Base-by-base conservation (phyloP, 2,329 filamentous ascomycete species). In the Metarhizium rileyi region DNA sequence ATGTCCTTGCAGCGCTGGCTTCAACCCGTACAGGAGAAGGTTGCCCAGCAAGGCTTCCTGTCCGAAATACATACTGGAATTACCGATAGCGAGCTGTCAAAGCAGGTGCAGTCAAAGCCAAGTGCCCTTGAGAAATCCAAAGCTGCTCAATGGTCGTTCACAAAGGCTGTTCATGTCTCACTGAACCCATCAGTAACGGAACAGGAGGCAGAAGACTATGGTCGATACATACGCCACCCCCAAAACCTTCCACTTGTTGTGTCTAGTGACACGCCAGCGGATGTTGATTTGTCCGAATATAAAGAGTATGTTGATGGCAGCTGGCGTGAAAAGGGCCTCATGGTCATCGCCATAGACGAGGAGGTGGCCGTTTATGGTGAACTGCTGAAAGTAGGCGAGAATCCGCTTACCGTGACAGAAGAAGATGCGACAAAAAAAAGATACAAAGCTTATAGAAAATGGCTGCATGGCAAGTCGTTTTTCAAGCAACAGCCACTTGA, bases 401-500 rank as follows among this genome's bases (percentile, higher is more conserved):
- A 95, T 59, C 88, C 89, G 18, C 70, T 98, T 47, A 94, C 88
- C 2, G 91, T 97, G 14, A 84, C 83, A 1, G 84, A 90, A 42
- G 90, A 94, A 61, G 93, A 97, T 65, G 77, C 83, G 43, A 77
- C 78, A 38, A 97, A 95, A 77, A 96, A 97, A 76, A 76, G 93
- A 58, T 98, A 98, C 67, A 97, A 95, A 70, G 87, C 90, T 9
- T 98, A 98, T 68, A 74, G 84, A 60, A 94, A 96, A 69, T 98
- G 93, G 91, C 73, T 98, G 62, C 79, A 83, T 54, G 91, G 91
- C 18, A 97, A 96, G 72, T 95, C 89, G 60, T 77, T 97, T 60
- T 97, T 97, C 66, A 97, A 97, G 69, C 90, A 96, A 74, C 81
- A 84, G 66, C 81, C 84, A 43, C 73, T 80, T 47, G 77, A 79